A percentile compares a stretch with the other conserved stretches of the same genome.
These are phyloP conservation scores for Zanthoxylum bungeanum DNA, from an alignment of 345 rosid species.

Conservation along the genomic window DNA sequence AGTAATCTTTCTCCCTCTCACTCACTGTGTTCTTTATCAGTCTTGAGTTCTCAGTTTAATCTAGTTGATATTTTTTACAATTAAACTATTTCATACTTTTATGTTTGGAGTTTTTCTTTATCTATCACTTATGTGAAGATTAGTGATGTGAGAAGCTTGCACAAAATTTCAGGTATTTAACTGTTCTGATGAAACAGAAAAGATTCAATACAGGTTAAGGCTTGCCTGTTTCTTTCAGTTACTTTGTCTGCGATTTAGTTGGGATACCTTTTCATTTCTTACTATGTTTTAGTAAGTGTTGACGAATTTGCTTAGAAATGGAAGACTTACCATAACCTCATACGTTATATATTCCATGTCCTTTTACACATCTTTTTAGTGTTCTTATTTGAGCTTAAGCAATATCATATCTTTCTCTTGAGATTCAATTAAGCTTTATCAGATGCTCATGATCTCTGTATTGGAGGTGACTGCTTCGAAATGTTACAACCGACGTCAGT, in stretches of 20 bases:
- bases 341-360: neutral
- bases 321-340: neutral
- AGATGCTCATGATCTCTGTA: constrained; percentile 87
- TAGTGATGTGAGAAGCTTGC: constrained; percentile 95
- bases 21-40: too few relatives aligned
- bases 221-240: constrained; percentile 13
- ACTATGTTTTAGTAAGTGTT: neutral
- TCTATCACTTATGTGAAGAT: constrained; percentile 53
- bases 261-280: constrained; percentile 1
- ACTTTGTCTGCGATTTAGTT: neutral
- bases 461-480: constrained; percentile 95
- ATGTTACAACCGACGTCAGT: constrained; percentile 86
- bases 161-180: constrained; percentile 41
- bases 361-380: neutral
- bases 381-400: neutral
- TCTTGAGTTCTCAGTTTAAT: too few relatives aligned
- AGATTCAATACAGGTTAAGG: constrained; percentile 56
- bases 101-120: constrained; percentile 14
- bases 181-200: constrained; percentile 73
- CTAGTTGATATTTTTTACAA: neutral
- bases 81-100: neutral
- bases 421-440: constrained; percentile 32
- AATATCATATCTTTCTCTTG: neutral
- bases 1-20: too few relatives aligned
- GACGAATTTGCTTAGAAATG: neutral